Conservation (phyloP, 2,329 filamentous ascomycete genomes). For the Rhynchosporium agropyri region DNA sequence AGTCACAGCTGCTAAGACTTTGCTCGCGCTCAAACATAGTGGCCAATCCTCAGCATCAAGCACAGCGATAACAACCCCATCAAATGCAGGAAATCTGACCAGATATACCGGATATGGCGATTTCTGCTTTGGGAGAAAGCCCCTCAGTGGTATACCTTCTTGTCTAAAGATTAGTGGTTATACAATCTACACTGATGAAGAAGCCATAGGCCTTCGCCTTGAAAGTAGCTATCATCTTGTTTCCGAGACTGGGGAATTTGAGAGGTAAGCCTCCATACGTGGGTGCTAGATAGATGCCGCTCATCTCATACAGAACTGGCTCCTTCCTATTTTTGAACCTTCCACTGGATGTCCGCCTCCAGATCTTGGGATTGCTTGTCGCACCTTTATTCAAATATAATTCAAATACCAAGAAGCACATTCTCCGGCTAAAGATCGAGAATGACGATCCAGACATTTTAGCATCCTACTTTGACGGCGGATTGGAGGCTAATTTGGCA, state of each 20-base stretch:
- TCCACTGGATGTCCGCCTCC: not conserved
- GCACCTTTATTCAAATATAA: not conserved
- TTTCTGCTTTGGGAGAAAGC: slow-evolving; percentile 4
- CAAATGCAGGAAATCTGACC: not conserved
- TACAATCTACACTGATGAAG: not conserved
- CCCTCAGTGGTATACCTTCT: not conserved
- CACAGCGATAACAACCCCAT: not conserved
- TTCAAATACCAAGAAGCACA: not conserved
- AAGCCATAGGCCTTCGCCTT: not conserved
- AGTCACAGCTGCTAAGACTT: not conserved
- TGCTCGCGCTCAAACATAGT: not conserved
- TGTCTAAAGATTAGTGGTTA: no score
- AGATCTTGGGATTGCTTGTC: not conserved
- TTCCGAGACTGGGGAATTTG: not conserved
- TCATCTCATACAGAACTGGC: not conserved
- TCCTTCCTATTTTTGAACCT: slow-evolving; percentile 1
- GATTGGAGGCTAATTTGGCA: not conserved
- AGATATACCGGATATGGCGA: slow-evolving; percentile 3
- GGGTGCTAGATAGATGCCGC: not conserved
- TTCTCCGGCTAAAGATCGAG: not conserved
- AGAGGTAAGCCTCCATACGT: not conserved
- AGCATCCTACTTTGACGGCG: not conserved
- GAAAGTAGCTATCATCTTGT: not conserved
- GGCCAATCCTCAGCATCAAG: not conserved
- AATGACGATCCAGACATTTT: not conserved